phyloP scores from a whole-genome alignment of 805 yeast species.

The Debaryomyces castellii region DNA sequence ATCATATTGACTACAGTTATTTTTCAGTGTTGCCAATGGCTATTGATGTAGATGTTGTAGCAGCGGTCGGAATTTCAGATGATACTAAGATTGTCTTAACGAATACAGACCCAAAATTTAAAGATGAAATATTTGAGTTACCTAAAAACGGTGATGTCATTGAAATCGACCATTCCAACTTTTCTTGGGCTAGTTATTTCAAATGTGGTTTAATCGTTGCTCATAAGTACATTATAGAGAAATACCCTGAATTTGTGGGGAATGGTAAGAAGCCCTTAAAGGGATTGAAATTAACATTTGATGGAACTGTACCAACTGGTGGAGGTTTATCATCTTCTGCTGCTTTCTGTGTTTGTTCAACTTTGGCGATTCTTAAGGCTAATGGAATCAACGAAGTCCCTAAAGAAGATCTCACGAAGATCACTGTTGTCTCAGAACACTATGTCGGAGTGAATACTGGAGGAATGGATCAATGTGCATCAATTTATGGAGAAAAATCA shows the following conservation, averaged over 20 bases:
- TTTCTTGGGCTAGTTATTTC: slow-evolving; percentile 69
- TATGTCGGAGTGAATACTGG: slow-evolving; percentile 74
- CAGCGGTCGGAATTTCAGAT: slow-evolving; percentile 42
- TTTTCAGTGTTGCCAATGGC: slow-evolving; percentile 76
- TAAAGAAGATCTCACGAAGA: slow-evolving; percentile 53
- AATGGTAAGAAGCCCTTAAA: slow-evolving; percentile 23
- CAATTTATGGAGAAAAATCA: slow-evolving; percentile 58
- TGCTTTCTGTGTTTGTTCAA: slow-evolving; percentile 66
- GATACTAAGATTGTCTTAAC: slow-evolving; percentile 27
- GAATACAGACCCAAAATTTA: slow-evolving; percentile 36
- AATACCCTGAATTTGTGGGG: slow-evolving; percentile 22
- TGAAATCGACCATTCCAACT: slow-evolving; percentile 47
- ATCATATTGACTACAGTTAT: slow-evolving; percentile 68
- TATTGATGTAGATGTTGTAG: slow-evolving; percentile 59
- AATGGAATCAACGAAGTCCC: slow-evolving; percentile 45
- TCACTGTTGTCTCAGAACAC: slow-evolving; percentile 68
- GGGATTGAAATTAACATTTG: slow-evolving; percentile 53
- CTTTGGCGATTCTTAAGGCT: slow-evolving; percentile 55
- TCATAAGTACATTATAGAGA: slow-evolving; percentile 42
- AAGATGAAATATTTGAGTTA: slow-evolving; percentile 32
- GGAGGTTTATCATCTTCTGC: slow-evolving; percentile 73
- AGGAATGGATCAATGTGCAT: slow-evolving; percentile 80
- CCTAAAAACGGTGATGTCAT: slow-evolving; percentile 41
- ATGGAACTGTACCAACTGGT: slow-evolving; percentile 72
- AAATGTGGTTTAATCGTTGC: slow-evolving; percentile 66